Percentiles rank a stretch among this genome's conserved stretches.
Conservation (phyloP, 768 basidiomycete species). For the Lactarius akahatsu region DNA sequence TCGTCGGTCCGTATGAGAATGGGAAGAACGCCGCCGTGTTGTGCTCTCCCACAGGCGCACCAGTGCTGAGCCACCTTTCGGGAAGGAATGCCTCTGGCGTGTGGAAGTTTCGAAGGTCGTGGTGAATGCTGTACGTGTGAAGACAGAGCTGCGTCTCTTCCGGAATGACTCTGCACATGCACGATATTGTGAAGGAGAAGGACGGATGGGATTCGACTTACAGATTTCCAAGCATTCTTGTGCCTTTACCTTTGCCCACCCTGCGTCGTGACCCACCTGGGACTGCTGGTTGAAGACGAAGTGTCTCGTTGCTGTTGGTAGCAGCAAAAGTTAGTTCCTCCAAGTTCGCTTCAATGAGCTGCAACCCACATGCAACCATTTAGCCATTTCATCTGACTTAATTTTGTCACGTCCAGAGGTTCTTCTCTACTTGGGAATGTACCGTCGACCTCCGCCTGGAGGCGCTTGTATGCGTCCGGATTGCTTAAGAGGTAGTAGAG, state of each 20-base stretch:
- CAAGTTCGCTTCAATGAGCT: not conserved
- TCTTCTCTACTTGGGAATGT: slow-evolving; percentile 1
- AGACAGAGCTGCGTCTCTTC: slow-evolving; percentile 6
- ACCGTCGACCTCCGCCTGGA: not conserved
- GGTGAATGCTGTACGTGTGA: slow-evolving; percentile 3
- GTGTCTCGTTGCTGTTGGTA: not conserved
- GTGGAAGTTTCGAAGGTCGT: slow-evolving; percentile 1
- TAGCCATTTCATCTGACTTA: slow-evolving; percentile 9
- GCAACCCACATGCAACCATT: slow-evolving; percentile 16
- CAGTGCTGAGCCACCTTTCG: not conserved
- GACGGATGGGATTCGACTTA: not conserved
- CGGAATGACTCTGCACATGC: not conserved
- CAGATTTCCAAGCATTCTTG: not conserved
- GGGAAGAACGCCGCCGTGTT: slow-evolving; percentile 27
- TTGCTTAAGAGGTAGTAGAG: not conserved
- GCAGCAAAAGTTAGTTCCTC: not conserved
- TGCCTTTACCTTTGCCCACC: not conserved
- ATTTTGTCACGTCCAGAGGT: slow-evolving; percentile 4
- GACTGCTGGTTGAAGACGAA: slow-evolving; percentile 1
- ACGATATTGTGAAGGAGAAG: no score
- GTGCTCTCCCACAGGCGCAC: not conserved
- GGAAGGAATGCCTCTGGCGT: not conserved
- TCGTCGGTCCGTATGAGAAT: slow-evolving; percentile 29
- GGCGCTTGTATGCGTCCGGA: not conserved
- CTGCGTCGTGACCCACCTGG: not conserved